Evolutionary conservation across 148 eudicot genomes (phyloP), one percentile per base, ranked within the genome.

Genomic region (Vaccinium vitisidaea): DNA sequence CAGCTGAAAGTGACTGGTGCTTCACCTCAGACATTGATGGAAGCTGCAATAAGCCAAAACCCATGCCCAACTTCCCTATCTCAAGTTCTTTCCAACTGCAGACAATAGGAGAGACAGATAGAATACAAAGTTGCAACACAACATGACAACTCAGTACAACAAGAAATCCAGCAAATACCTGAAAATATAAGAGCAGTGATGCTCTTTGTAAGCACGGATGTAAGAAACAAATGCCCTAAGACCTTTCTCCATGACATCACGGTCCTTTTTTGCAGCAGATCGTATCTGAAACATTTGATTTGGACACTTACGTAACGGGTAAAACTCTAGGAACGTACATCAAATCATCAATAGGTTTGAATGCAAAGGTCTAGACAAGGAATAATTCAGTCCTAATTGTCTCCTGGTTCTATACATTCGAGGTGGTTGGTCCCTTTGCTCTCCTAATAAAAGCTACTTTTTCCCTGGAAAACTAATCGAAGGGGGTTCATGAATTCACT

Each of bases 161-260:
- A 79, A 61, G 36, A 69, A 23, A 36, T 19, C 83, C 39, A 23
- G 80, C 48, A 85, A 74, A 58, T 69, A 93, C 99, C 95, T 91
- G 90, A 95, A 94, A 79, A 97, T 97, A 87, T 80, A 97, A 71
- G 93, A 87, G 86, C 96, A 95, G 52, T 91, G 97, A 85, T 97
- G 99, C 88, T 97, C 98, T 87, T 94, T 97, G 80, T 97, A 97
- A 83, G 98, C 99, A 80, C 96, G 93, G 63, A 97, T 86, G 83
- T 89, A 94, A 48, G 99, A 97, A 36, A 95, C 95, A 87, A 95
- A 93, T 49, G 99, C 98, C 88, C 86, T 89, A 59, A 88, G 89
- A 80, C 98, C 99, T 90, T 97, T 97, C 71, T 97, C 98, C 98
- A 97, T 91, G 25, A 95, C 92, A 87, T 94, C 95, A 52, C 99